Percentiles rank a stretch among this genome's conserved stretches.
These are phyloP conservation scores for Taphrina betulina DNA, from an alignment of 1,139 yeast species.

Conservation along the genomic window DNA sequence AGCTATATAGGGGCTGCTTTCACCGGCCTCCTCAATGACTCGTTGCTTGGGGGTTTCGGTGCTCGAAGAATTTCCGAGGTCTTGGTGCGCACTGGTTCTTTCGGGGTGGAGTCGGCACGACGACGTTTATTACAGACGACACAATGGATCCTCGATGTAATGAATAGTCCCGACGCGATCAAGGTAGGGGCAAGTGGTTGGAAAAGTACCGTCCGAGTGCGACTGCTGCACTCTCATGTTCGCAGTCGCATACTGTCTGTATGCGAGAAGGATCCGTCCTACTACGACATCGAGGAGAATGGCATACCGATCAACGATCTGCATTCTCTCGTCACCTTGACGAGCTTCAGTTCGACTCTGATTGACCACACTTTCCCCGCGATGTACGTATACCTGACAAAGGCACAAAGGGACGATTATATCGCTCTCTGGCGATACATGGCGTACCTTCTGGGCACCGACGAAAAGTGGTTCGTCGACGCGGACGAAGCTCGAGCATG, in stretches of 20 bases:
- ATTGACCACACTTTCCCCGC: slow-evolving; percentile 27
- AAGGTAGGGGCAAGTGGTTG: slow-evolving; percentile 24
- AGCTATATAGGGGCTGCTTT: slow-evolving; percentile 29
- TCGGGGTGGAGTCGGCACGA: slow-evolving; percentile 29
- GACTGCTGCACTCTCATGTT: slow-evolving; percentile 27
- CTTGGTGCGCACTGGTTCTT: slow-evolving; percentile 29
- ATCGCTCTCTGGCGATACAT: slow-evolving; percentile 31
- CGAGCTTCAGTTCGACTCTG: slow-evolving; percentile 23
- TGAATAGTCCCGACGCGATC: slow-evolving; percentile 25
- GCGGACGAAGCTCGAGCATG: slow-evolving; percentile 30
- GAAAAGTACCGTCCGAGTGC: slow-evolving; percentile 29
- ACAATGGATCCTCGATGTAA: slow-evolving; percentile 28
- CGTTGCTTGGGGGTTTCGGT: slow-evolving; percentile 30
- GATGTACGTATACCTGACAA: slow-evolving; percentile 25
- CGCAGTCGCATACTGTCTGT: slow-evolving; percentile 14
- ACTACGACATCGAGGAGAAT: slow-evolving; percentile 20
- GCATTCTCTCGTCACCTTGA: slow-evolving; percentile 27
- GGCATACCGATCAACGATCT: slow-evolving; percentile 30
- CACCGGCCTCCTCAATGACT: slow-evolving; percentile 24
- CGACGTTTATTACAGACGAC: slow-evolving; percentile 30
- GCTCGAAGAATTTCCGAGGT: slow-evolving; percentile 29
- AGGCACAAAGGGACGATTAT: slow-evolving; percentile 26
- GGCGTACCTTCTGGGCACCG: slow-evolving; percentile 30
- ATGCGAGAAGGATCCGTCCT: slow-evolving; percentile 18
- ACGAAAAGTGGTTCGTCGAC: slow-evolving; percentile 15